Conservation (phyloP, 768 basidiomycete species). For the Trametes cubensis region DNA sequence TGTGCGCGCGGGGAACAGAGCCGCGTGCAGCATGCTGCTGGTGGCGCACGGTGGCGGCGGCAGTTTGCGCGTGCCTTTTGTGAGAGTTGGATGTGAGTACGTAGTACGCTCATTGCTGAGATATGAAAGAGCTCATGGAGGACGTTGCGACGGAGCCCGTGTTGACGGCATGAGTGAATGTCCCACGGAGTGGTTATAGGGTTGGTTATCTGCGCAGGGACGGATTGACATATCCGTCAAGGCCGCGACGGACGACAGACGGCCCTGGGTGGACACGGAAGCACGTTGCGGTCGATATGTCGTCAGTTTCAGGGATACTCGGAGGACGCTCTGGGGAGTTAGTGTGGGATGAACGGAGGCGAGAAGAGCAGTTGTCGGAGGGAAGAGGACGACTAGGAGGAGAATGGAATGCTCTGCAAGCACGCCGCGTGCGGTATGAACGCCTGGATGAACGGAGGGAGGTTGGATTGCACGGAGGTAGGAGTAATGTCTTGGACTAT, state of each 20-base stretch:
- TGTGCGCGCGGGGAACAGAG: slow-evolving; percentile 9
- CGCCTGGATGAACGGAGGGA: neutral
- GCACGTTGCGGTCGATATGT: neutral
- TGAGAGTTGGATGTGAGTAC: neutral
- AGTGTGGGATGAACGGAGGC: slow-evolving; percentile 7
- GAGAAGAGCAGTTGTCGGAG: slow-evolving; percentile 8
- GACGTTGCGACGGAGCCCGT: neutral
- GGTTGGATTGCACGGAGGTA: slow-evolving; percentile 10
- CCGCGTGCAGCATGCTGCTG: slow-evolving; percentile 18
- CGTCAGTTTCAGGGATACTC: neutral
- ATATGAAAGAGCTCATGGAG: neutral
- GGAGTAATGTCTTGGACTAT: too few species aligned
- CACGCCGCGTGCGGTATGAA: slow-evolving; percentile 22
- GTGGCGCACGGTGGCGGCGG: slow-evolving; percentile 20
- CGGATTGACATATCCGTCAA: neutral
- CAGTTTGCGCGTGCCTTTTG: slow-evolving; percentile 6
- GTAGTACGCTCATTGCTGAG: neutral
- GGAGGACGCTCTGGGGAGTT: neutral
- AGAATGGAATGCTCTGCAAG: slow-evolving; percentile 26
- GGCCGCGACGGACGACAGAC: neutral
- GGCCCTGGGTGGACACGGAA: neutral
- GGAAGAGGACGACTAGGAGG: slow-evolving; percentile 23
- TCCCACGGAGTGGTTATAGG: slow-evolving; percentile 19
- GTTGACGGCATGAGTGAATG: neutral
- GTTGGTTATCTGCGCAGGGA: slow-evolving; percentile 10